These are phyloP conservation scores for Leccinum fibrillosum DNA, from an alignment of 768 basidiomycete species.

Conservation along the genomic window DNA sequence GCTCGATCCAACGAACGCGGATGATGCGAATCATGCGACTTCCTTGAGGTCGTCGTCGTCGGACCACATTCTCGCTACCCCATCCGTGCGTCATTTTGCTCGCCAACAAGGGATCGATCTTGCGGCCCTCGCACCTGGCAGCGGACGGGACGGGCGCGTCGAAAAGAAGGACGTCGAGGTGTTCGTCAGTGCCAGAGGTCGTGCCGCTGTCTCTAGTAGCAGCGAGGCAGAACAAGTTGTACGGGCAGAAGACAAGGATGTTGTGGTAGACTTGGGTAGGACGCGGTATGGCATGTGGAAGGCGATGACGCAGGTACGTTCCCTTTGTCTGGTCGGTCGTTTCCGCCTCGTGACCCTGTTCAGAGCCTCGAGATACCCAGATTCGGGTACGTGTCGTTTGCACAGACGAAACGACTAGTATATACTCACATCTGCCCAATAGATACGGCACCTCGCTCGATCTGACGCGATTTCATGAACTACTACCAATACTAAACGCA, in stretches of 20 bases:
- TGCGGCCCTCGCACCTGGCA: conserved; percentile 53
- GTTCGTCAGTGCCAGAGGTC: conserved; percentile 37
- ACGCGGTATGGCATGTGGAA: conserved; percentile 87
- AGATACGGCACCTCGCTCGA: conserved; percentile 78
- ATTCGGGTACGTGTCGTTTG: conserved; percentile 56
- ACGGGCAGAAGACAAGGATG: conserved; percentile 1
- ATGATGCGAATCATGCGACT: neutral
- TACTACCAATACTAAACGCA: conserved; percentile 62
- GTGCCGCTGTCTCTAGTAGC: neutral
- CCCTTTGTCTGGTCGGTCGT: neutral
- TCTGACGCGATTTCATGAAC: conserved; percentile 60
- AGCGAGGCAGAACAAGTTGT: neutral
- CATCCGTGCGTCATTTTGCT: conserved; percentile 77
- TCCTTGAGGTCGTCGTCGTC: conserved; percentile 10
- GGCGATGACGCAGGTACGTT: conserved; percentile 75
- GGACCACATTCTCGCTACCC: conserved; percentile 59
- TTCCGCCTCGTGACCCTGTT: neutral
- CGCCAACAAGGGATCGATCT: conserved; percentile 58
- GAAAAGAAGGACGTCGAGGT: conserved; percentile 77
- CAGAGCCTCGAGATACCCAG: conserved; percentile 85
- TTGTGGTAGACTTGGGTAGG: conserved; percentile 49
- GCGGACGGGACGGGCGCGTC: conserved; percentile 71
- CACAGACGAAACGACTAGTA: neutral
- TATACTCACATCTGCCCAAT: conserved; percentile 2
- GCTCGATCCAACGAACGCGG: conserved; percentile 53